Conservation (phyloP, 2,329 filamentous ascomycete species). For the Incumbomyces lentus region DNA sequence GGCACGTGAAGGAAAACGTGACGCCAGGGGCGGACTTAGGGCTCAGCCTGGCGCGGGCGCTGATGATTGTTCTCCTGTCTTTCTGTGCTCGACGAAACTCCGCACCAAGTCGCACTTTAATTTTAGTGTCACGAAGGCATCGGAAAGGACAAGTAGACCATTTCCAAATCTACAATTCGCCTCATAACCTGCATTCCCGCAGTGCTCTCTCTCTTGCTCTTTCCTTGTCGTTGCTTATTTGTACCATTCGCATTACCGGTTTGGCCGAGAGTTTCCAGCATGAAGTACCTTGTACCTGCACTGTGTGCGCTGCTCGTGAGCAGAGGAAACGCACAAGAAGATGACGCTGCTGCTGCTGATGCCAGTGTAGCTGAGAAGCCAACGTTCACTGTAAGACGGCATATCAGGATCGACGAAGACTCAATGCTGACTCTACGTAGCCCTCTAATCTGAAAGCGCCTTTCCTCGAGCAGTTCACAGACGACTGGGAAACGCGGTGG, state of each 20-base stretch:
- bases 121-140: conserved; percentile 3
- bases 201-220: neutral
- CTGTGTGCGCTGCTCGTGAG: conserved; percentile 55
- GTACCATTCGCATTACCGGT: conserved; percentile 27
- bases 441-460: conserved; percentile 80
- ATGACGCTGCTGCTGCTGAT: conserved; percentile 54
- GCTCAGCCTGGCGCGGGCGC: no score
- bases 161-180: neutral
- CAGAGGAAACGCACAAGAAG: conserved; percentile 58
- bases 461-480: conserved; percentile 97
- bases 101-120: conserved; percentile 4
- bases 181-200: neutral
- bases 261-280: conserved; percentile 68
- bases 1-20: neutral
- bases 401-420: neutral
- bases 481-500: conserved; percentile 90
- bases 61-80: neutral
- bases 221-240: conserved; percentile 9
- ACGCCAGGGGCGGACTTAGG: neutral
- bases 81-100: conserved; percentile 5
- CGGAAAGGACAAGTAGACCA: conserved; percentile 8
- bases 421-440: conserved; percentile 37
- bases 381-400: conserved; percentile 67
- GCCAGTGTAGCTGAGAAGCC: conserved; percentile 57
- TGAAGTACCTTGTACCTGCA: conserved; percentile 55